Evolutionary conservation across 202 grass and related monocot species (phyloP).

Genomic region (Sporobolus alterniflorus): DNA sequence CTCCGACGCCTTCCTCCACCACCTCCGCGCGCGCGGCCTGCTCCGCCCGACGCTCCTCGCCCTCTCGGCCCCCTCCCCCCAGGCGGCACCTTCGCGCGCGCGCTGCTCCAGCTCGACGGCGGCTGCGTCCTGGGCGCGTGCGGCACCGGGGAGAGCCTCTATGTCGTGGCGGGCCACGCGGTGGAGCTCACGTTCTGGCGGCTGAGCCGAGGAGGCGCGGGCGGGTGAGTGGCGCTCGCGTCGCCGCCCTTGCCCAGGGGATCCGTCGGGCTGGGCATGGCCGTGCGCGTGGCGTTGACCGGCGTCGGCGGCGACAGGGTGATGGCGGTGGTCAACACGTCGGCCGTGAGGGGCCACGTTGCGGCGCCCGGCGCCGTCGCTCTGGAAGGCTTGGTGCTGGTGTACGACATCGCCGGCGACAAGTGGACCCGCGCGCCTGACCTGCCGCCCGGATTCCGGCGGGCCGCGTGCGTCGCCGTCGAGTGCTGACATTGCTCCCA

Average conservation of each 20-base stretch:
- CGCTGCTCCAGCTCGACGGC: constrained; percentile 42
- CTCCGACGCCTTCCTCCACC: constrained; percentile 40
- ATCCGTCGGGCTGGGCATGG: constrained; percentile 56
- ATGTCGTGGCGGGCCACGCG: constrained; percentile 80
- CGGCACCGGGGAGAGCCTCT: constrained; percentile 64
- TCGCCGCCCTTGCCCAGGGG: constrained; percentile 53
- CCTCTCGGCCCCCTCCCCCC: constrained; percentile 34
- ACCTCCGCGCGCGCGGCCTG: constrained; percentile 49
- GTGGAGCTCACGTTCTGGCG: constrained; percentile 86
- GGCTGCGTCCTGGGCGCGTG: constrained; percentile 73
- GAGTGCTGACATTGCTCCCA: constrained; percentile 44
- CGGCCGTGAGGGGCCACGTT: constrained; percentile 38
- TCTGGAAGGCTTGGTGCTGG: constrained; percentile 49
- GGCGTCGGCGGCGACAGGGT: constrained; percentile 42
- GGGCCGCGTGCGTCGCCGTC: constrained; percentile 52
- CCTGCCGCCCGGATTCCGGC: constrained; percentile 52
- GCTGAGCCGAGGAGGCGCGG: constrained; percentile 25
- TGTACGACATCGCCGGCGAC: constrained; percentile 60
- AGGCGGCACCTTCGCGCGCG: background rate
- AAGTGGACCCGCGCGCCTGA: constrained; percentile 65
- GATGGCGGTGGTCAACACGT: constrained; percentile 50
- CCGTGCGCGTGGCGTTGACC: constrained; percentile 62
- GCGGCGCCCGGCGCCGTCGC: background rate
- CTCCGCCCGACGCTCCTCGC: constrained; percentile 53
- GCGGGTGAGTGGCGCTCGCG: constrained; percentile 56